phyloP scores from a whole-genome alignment of 1,139 yeast species.

The Yamadazyma triangularis region DNA sequence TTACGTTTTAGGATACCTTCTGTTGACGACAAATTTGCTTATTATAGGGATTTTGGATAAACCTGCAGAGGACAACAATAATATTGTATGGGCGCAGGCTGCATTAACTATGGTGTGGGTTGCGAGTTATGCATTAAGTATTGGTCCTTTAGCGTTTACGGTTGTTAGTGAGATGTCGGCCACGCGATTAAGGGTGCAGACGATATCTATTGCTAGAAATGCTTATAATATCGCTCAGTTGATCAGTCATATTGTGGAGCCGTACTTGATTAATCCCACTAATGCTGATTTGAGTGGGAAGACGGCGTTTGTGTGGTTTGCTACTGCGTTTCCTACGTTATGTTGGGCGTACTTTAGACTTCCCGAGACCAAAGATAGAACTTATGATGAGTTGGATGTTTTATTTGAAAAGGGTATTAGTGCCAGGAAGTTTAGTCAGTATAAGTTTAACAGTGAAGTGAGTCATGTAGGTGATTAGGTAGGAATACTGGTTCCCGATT shows the following conservation, averaged over 20 bases:
- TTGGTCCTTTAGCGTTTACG: slow-evolving; percentile 55
- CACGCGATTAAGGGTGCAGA: slow-evolving; percentile 46
- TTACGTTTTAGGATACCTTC: slow-evolving; percentile 11
- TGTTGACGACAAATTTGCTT: slow-evolving; percentile 10
- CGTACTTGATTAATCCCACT: slow-evolving; percentile 53
- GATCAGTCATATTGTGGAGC: slow-evolving; percentile 38
- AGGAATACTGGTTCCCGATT: too few relatives aligned
- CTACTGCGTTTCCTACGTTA: slow-evolving; percentile 30
- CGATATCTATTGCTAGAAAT: slow-evolving; percentile 50
- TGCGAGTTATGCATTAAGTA: slow-evolving; percentile 36
- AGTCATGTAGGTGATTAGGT: too few relatives aligned
- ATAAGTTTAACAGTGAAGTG: too few relatives aligned
- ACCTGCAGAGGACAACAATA: slow-evolving; percentile 10
- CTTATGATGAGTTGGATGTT: slow-evolving; percentile 52
- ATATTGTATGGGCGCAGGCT: slow-evolving; percentile 15
- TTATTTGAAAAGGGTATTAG: slow-evolving; percentile 38
- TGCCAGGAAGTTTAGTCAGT: slow-evolving; percentile 30
- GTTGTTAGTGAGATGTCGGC: slow-evolving; percentile 53
- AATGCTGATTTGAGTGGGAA: slow-evolving; percentile 54
- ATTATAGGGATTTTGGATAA: slow-evolving; percentile 28
- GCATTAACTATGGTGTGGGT: slow-evolving; percentile 14
- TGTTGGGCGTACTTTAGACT: slow-evolving; percentile 47
- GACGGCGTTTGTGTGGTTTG: slow-evolving; percentile 53
- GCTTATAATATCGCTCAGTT: slow-evolving; percentile 39
- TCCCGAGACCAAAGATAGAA: slow-evolving; percentile 53